Evolutionary conservation across 768 basidiomycete genomes (phyloP), one percentile per base, ranked within the genome.

Genomic region (Astraeus odoratus): DNA sequence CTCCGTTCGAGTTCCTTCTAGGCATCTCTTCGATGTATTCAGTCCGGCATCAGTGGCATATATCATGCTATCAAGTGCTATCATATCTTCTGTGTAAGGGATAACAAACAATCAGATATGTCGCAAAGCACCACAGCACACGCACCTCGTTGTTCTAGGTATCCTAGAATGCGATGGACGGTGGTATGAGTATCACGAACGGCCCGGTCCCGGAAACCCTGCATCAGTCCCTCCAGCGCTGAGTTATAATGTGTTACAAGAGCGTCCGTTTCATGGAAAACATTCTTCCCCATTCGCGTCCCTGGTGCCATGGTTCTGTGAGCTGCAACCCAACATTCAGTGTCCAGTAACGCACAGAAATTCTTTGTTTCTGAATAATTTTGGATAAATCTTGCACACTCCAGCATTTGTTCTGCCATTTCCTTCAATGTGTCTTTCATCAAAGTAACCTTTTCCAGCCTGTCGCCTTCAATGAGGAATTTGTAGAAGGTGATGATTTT

Each of bases 371-470:
- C 38, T 8, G 38, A 22, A 22, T 39, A 39, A 12, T 39, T 19
- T 12, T 23, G 7, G 19, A 39, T 39, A 22, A 39, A 39, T 15
- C 23, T 13, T 7, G 38, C 38, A 31, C 61, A 63, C 24, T 63
- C 59, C 10, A 42, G 49, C 2, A 55, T 57, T 45, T 61, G 57
- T 15, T 52, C 37, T 1, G 48, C 41, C 29, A 62, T 43, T 1
- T 16, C 13, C 19, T 15, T 19, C 13, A 25, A 10, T 25, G 47
- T 46, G 8, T 4, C 6, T 12, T n/a, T 20, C 8, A 36, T 5
- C 4, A 29, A 36, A 22, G 25, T 16, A n/a, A 48, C 25, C 16
- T 46, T 13, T 1, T 7, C 4, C 10, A 49, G 36, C 25, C 35
- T 20, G 18, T 49, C 48, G 0, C n/a, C 10, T 16, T 38, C 35